Evolutionary conservation across 2,329 filamentous ascomycete species (phyloP).

Genomic region (Exophiala spinifera): DNA sequence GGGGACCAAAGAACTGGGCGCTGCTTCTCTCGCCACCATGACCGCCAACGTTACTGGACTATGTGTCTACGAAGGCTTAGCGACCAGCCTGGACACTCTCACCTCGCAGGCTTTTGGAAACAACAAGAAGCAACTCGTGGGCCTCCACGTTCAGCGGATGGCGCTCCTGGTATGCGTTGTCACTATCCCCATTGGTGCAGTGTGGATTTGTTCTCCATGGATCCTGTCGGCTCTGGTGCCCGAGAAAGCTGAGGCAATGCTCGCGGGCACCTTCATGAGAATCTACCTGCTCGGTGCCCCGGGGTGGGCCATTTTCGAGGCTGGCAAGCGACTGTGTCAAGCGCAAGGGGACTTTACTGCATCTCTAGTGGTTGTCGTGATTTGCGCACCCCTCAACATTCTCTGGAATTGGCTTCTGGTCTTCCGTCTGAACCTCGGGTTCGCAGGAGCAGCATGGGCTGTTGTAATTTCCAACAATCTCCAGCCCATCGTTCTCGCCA

Average conservation of each 20-base stretch:
- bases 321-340: conserved; percentile 72
- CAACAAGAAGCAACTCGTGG: conserved; percentile 76
- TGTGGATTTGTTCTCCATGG: conserved; percentile 62
- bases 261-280: conserved; percentile 67
- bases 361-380: conserved; percentile 71
- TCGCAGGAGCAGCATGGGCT: conserved; percentile 69
- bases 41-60: conserved; percentile 68
- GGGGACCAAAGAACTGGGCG: conserved; percentile 61
- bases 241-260: conserved; percentile 59
- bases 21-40: conserved; percentile 63
- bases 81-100: conserved; percentile 80
- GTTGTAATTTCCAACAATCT: conserved; percentile 66
- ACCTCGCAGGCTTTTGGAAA: conserved; percentile 84
- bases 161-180: conserved; percentile 64
- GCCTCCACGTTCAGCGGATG: conserved; percentile 71
- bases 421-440: conserved; percentile 60
- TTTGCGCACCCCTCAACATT: conserved; percentile 71
- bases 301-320: conserved; percentile 66
- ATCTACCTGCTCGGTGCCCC: conserved; percentile 67
- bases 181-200: conserved; percentile 61
- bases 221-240: conserved; percentile 62
- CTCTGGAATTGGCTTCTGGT: conserved; percentile 70
- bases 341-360: conserved; percentile 72
- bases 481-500: conserved; percentile 61
- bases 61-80: conserved; percentile 70